phyloP scores from a whole-genome alignment of 1,284 basidiomycete genomes.

The Nidula niveotomentosa region DNA sequence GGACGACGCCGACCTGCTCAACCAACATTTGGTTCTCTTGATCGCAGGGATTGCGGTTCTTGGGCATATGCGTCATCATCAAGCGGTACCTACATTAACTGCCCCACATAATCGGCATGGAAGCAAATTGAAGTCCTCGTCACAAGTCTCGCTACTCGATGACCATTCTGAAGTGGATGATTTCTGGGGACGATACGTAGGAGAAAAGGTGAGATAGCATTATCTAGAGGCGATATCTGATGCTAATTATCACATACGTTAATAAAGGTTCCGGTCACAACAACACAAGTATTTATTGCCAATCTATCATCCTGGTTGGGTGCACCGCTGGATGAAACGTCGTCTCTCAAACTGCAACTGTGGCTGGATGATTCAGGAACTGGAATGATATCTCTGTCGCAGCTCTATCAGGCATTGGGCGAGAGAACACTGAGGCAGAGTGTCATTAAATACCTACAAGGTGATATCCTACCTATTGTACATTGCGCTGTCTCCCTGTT shows the following conservation, averaged over 20 bases:
- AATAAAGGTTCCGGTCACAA: neutral
- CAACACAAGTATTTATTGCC: neutral
- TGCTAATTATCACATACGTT: neutral
- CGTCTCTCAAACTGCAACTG: neutral
- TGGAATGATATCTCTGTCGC: neutral
- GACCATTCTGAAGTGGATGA: neutral
- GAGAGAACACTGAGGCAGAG: neutral
- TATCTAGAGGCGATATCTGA: neutral
- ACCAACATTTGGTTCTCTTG: neutral
- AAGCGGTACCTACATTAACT: neutral
- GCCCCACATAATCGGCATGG: neutral
- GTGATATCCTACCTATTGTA: neutral
- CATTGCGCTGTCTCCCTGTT: neutral
- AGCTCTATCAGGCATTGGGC: neutral
- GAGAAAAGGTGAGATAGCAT: neutral
- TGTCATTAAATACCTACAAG: neutral
- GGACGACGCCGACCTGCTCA: neutral
- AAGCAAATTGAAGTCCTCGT: too few relatives aligned
- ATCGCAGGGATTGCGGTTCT: neutral
- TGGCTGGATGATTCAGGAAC: neutral
- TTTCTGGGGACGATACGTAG: neutral
- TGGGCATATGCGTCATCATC: neutral
- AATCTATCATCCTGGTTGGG: neutral
- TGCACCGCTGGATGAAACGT: neutral
- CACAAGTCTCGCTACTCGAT: neutral